Evolutionary conservation across 2,329 filamentous ascomycete genomes (phyloP), one percentile per base, ranked within the genome.

Genomic region (Diaporthe sp.): DNA sequence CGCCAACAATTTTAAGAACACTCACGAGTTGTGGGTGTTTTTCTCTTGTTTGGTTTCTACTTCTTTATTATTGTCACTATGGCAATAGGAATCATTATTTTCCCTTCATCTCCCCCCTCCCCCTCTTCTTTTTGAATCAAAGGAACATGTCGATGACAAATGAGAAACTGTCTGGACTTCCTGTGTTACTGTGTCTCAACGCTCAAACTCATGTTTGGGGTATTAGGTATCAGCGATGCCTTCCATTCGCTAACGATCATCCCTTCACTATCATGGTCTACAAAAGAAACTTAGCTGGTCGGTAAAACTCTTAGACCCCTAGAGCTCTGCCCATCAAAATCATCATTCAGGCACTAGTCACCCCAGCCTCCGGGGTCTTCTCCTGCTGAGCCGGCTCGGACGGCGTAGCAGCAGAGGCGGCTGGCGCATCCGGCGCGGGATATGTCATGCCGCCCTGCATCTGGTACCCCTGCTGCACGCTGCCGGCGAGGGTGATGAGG

Each of bases 391-490:
- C 63, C 1, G 63, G 47, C 22, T 22, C 63, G 1, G 63, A 22
- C 22, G 31, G 22, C 22, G 47, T 22, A 4, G 63, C 31, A 4
- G 63, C 31, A 68, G 31, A 13, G 17, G 13, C 47, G 37, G 13
- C 0, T 9, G 37, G 5, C 60, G 47, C 63, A 17, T 47, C 22
- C 9, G 22, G 63, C 12, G 39, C 17, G 1, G 71, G 74, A 61
- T 73, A 63, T 57, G 75, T 25, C 83, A 85, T 85, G 58, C 76
- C 80, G 20, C 74, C 78, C 25, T 77, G 65, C 6, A 81, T 51
- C 80, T 83, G 80, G 76, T 85, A 85, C 75, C 80, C 81, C 78
- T 82, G 65, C 44, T 25, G 31, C 78, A 82, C 80, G 53, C 80
- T 75, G 31, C 31, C 63, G 10, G 68, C 72, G 31, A 76, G 73